Conservation (phyloP, 306 rosid genomes). For the Abrus pulchellus region DNA sequence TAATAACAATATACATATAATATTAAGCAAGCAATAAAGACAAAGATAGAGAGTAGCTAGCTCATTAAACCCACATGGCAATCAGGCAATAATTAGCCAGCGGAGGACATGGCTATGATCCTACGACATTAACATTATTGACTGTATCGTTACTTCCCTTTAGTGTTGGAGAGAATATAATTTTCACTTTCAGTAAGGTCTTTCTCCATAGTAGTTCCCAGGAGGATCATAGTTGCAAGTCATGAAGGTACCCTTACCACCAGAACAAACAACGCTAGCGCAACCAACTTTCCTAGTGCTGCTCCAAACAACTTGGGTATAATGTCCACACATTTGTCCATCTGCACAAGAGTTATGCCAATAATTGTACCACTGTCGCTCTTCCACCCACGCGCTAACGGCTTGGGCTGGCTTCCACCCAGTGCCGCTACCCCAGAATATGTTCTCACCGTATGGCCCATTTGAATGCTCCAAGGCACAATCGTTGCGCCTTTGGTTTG, state of each 20-base stretch:
- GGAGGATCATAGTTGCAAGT: constrained; percentile 95
- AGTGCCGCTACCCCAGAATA: constrained; percentile 91
- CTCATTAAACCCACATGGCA: constrained; percentile 43
- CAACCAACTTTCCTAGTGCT: constrained; percentile 69
- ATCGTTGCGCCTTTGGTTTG: constrained; percentile 72
- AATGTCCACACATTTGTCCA: constrained; percentile 81
- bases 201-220: constrained; percentile 84
- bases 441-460: constrained; percentile 94
- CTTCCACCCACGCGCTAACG: constrained; percentile 73
- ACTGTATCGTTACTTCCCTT: constrained; percentile 13
- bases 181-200: constrained; percentile 69
- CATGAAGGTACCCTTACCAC: constrained; percentile 74
- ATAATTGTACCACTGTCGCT: constrained; percentile 66
- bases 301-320: constrained; percentile 89
- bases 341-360: constrained; percentile 65
- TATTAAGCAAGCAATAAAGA: constrained; percentile 27
- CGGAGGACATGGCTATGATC: background rate
- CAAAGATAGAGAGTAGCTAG: background rate
- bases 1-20: background rate
- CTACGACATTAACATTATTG: constrained; percentile 16
- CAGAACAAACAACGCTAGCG: constrained; percentile 67
- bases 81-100: constrained; percentile 10
- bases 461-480: constrained; percentile 76
- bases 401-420: constrained; percentile 86
- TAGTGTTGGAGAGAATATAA: background rate